phyloP scores from a whole-genome alignment of 108 stramenopile species.

The Cyclostephanos tholiformis region DNA sequence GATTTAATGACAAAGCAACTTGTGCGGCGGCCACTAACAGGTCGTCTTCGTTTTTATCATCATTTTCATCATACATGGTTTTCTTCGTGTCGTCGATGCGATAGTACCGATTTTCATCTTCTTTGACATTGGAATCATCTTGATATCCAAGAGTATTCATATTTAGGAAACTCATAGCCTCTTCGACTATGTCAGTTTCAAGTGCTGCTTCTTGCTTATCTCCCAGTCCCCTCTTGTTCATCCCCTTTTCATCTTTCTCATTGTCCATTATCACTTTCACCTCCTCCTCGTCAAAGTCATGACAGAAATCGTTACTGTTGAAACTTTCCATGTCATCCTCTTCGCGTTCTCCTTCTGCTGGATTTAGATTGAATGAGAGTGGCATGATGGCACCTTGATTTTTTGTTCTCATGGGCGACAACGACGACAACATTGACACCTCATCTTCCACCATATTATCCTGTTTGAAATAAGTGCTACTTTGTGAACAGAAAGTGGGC shows the following conservation, averaged over 20 bases:
- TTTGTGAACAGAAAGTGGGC: neutral
- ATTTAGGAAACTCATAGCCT: neutral
- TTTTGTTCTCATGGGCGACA: no score
- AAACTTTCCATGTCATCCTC: neutral
- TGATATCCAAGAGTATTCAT: neutral
- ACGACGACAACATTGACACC: no score
- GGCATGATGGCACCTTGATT: no score
- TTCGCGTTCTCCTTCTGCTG: no score
- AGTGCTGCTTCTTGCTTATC: neutral
- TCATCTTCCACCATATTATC: no score
- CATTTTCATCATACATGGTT: neutral
- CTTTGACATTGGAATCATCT: neutral
- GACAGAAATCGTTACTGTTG: neutral
- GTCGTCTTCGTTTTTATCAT: neutral
- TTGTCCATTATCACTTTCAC: neutral
- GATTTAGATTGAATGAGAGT: no score
- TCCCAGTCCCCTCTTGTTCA: neutral
- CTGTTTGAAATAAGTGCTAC: neutral
- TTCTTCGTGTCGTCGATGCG: neutral
- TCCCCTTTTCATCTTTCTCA: neutral
- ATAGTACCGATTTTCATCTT: neutral
- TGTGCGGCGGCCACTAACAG: neutral
- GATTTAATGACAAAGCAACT: constrained; percentile 1
- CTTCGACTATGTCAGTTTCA: neutral
- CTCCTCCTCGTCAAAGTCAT: neutral